These are phyloP conservation scores for Lanmaoa rubissima DNA, from an alignment of 768 basidiomycete species.

Conservation along the genomic window DNA sequence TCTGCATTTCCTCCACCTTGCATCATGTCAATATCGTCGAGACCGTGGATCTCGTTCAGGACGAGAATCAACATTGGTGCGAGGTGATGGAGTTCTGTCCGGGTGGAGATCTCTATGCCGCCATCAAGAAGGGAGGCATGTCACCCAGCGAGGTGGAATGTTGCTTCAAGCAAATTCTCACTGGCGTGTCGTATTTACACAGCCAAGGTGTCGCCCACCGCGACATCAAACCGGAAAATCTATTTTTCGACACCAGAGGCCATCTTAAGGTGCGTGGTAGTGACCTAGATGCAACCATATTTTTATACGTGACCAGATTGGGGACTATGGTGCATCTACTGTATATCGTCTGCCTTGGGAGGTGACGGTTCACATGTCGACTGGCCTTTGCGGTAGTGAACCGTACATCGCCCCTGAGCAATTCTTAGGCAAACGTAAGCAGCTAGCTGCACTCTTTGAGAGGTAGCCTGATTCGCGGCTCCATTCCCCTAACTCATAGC, in stretches of 20 bases:
- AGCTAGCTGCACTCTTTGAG: constrained; percentile 29
- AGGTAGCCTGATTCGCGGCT: constrained; percentile 38
- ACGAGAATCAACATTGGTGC: constrained; percentile 95
- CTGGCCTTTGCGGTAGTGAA: constrained; percentile 95
- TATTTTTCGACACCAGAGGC: constrained; percentile 90
- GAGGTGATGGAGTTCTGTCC: constrained; percentile 99
- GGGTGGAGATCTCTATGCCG: constrained; percentile 96
- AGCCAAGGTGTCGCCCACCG: constrained; percentile 97
- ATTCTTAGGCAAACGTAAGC: constrained; percentile 94
- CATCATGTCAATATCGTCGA: constrained; percentile 95
- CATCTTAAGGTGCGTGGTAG: constrained; percentile 77
- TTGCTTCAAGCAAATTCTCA: constrained; percentile 95
- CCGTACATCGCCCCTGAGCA: constrained; percentile 99
- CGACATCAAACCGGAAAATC: constrained; percentile 97
- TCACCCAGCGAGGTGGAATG: constrained; percentile 91
- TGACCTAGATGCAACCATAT: background rate
- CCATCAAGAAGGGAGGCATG: constrained; percentile 97
- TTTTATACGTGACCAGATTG: constrained; percentile 59
- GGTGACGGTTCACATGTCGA: constrained; percentile 93
- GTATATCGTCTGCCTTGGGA: constrained; percentile 99
- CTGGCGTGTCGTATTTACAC: constrained; percentile 88
- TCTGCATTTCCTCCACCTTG: constrained; percentile 95
- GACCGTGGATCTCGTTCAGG: constrained; percentile 98
- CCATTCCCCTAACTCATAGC: constrained; percentile 47
- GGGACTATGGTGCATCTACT: constrained; percentile 98